Evolutionary conservation across 2,329 filamentous ascomycete genomes (phyloP).

Genomic region (Cladosporium velox): DNA sequence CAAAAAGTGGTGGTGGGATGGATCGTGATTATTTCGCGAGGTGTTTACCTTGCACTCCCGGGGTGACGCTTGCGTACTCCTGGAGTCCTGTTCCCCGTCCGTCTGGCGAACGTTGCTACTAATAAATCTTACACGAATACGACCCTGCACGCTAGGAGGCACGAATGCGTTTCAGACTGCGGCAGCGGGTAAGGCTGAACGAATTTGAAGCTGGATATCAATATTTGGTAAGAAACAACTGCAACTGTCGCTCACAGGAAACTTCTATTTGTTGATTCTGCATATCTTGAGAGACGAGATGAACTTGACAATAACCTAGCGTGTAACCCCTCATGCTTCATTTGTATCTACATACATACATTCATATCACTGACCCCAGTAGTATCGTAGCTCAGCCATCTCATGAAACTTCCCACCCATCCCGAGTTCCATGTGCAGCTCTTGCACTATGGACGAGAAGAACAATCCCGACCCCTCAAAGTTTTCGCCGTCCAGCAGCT

Average conservation of each 20-base stretch:
- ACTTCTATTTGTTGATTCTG: background rate
- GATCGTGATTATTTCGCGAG: background rate
- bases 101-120: conserved; percentile 5
- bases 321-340: background rate
- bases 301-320: background rate
- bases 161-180: conserved; percentile 7
- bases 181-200: conserved; percentile 7
- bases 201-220: background rate
- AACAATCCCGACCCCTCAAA: background rate
- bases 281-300: background rate
- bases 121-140: conserved; percentile 18
- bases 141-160: background rate
- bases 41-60: conserved; percentile 6
- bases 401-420: background rate
- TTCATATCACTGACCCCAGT: conserved; percentile 10
- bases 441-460: background rate
- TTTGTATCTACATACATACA: conserved; percentile 20
- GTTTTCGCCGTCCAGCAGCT: conserved; percentile 18
- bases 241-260: background rate
- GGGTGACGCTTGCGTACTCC: conserved; percentile 13
- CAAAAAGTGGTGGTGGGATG: background rate
- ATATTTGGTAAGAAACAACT: background rate
- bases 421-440: background rate
- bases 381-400: conserved; percentile 2
- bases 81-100: background rate